Conservation (phyloP, 306 rosid species). For the Alnus glutinosa region DNA sequence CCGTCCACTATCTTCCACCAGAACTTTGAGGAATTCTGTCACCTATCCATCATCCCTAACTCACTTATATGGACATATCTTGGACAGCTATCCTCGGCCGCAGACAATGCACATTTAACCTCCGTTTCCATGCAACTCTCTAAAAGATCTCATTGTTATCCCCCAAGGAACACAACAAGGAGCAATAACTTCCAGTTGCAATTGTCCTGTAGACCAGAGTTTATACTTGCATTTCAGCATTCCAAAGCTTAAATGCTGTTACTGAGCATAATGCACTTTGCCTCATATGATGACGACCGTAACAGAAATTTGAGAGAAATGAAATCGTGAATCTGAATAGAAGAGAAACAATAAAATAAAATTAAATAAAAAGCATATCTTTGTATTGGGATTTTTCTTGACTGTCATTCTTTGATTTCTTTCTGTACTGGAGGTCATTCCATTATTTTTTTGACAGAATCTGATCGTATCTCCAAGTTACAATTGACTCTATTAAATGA, state of each 20-base stretch:
- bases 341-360: background rate
- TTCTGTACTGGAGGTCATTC: background rate
- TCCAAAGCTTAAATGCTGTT: background rate
- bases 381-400: no score
- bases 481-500: background rate
- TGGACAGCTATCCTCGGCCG: background rate
- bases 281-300: background rate
- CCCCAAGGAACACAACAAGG: background rate
- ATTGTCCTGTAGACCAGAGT: background rate
- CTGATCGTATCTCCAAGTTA: background rate
- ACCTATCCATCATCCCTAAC: background rate
- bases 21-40: background rate
- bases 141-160: background rate
- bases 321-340: background rate
- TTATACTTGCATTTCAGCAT: background rate
- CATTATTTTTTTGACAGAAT: background rate
- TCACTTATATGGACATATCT: background rate
- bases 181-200: background rate
- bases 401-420: background rate
- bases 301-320: background rate
- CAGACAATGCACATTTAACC: background rate
- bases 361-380: background rate
- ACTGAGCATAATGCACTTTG: background rate
- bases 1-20: background rate
- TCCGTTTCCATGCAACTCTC: background rate